Evolutionary conservation across 2,329 filamentous ascomycete species (phyloP).

Genomic region (Fusarium sp.): DNA sequence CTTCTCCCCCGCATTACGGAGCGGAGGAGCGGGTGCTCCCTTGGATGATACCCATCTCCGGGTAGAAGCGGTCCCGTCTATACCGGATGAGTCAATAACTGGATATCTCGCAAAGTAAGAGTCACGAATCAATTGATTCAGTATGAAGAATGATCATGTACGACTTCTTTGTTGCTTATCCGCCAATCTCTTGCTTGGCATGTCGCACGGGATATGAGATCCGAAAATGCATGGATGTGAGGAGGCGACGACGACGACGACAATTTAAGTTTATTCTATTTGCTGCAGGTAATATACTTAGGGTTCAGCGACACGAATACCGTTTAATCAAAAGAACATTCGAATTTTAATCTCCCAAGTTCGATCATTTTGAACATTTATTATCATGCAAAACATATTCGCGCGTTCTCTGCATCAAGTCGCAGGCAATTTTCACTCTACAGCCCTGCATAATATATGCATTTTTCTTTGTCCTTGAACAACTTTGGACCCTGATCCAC

Average conservation of each 20-base stretch:
- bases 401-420: constrained; percentile 13
- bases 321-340: neutral
- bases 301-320: constrained; percentile 7
- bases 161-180: neutral
- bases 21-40: constrained; percentile 38
- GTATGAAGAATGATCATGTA: neutral
- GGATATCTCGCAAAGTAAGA: neutral
- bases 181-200: neutral
- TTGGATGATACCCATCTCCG: constrained; percentile 19
- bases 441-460: constrained; percentile 37
- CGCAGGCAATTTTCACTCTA: constrained; percentile 9
- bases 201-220: neutral
- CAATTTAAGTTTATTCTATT: neutral
- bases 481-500: constrained; percentile 40
- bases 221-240: neutral
- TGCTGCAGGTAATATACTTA: constrained; percentile 18
- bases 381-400: constrained; percentile 15
- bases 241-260: neutral
- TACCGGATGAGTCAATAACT: neutral
- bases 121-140: neutral
- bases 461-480: constrained; percentile 8
- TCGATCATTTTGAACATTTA: neutral
- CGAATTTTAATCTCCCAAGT: neutral
- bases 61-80: constrained; percentile 19
- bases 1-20: constrained; percentile 38